Evolutionary conservation across 2,329 filamentous ascomycete species (phyloP).

Genomic region (Pseudocercospora fuligena): DNA sequence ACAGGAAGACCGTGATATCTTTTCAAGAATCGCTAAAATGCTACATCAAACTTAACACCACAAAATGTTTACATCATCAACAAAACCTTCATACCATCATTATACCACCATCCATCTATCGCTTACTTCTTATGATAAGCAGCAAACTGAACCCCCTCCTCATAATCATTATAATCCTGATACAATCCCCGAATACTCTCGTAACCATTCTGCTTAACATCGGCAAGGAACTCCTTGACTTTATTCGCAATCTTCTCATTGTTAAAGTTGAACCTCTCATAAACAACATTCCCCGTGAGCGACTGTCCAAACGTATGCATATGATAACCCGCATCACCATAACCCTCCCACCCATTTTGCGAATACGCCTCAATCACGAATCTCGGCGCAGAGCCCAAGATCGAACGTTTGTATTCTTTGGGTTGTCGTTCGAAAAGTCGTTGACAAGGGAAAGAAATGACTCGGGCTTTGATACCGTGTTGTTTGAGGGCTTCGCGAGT

Average conservation of each 20-base stretch:
- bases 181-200: slow-evolving; percentile 38
- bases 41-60: no score
- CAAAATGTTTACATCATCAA: no score
- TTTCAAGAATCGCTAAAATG: no score
- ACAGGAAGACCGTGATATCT: no score
- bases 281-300: slow-evolving; percentile 59
- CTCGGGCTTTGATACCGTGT: slow-evolving; percentile 50
- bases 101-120: no score
- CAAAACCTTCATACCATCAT: no score
- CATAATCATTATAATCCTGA: slow-evolving; percentile 40
- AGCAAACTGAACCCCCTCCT: slow-evolving; percentile 33
- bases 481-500: slow-evolving; percentile 43
- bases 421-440: slow-evolving; percentile 56
- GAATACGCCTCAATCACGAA: slow-evolving; percentile 67
- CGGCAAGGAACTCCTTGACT: slow-evolving; percentile 44
- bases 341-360: slow-evolving; percentile 64
- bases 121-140: slow-evolving; percentile 19
- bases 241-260: slow-evolving; percentile 50
- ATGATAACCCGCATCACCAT: slow-evolving; percentile 61
- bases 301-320: slow-evolving; percentile 62
- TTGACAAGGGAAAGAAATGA: slow-evolving; percentile 58
- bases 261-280: slow-evolving; percentile 62
- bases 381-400: slow-evolving; percentile 45
- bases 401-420: slow-evolving; percentile 52
- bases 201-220: slow-evolving; percentile 44